These are phyloP conservation scores for Verticillium klebahnii DNA, from an alignment of 2,329 filamentous ascomycete genomes.

Conservation along the genomic window DNA sequence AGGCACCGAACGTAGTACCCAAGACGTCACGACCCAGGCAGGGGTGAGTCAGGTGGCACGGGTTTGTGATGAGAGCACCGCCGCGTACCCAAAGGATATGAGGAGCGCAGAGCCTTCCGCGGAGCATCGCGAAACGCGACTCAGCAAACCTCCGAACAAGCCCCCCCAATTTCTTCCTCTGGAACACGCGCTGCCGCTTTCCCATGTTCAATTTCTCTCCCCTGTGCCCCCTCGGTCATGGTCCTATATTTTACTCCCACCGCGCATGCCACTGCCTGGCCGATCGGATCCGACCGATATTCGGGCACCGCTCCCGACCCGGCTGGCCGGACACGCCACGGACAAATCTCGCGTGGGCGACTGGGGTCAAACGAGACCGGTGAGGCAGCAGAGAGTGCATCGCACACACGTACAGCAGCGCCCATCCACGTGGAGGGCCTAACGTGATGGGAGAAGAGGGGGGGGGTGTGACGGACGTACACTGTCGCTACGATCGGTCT, in stretches of 20 bases:
- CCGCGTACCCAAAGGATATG: too few relatives aligned
- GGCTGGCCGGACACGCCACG: background rate
- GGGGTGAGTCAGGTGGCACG: too few relatives aligned
- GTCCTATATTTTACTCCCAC: background rate
- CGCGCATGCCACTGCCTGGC: background rate
- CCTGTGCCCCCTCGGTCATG: background rate
- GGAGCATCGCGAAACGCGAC: too few relatives aligned
- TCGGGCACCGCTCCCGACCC: background rate
- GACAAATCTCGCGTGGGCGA: background rate
- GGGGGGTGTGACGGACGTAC: background rate
- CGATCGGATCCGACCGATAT: background rate
- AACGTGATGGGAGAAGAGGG: background rate
- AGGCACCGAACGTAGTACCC: too few relatives aligned
- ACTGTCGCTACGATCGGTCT: too few relatives aligned
- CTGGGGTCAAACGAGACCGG: background rate
- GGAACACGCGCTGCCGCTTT: background rate
- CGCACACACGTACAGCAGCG: background rate
- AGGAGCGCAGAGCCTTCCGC: too few relatives aligned
- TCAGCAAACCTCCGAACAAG: too few relatives aligned
- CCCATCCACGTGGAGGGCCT: background rate
- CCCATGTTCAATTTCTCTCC: background rate
- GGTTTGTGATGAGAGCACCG: too few relatives aligned
- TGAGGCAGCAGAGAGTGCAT: background rate
- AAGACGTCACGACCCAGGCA: too few relatives aligned
- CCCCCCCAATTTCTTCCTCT: too few relatives aligned